A percentile compares a stretch with the other conserved stretches of the same genome.
These are phyloP conservation scores for Cyberlindnera subsufficiens DNA, from an alignment of 805 yeast species.

Conservation along the genomic window DNA sequence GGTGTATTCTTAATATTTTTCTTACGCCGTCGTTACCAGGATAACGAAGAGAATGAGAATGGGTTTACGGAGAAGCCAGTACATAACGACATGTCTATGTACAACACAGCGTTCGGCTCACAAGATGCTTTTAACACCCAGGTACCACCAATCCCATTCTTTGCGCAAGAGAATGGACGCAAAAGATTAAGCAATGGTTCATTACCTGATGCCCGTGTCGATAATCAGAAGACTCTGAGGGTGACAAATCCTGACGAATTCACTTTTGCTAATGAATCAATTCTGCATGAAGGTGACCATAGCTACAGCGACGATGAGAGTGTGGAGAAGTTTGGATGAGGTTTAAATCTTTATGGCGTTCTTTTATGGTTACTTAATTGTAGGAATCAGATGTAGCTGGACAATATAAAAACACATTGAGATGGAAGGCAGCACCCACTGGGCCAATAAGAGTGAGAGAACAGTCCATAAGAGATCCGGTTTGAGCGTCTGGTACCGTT, in stretches of 20 bases:
- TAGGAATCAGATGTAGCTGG: too few relatives aligned
- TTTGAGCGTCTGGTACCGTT: too few relatives aligned
- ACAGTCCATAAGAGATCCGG: too few relatives aligned
- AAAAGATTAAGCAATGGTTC: constrained; percentile 50
- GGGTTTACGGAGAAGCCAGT: constrained; percentile 9
- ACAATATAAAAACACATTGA: too few relatives aligned
- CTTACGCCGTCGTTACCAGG: constrained; percentile 11
- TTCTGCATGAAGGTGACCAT: constrained; percentile 8
- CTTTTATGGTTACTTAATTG: too few relatives aligned
- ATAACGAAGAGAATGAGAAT: constrained; percentile 11
- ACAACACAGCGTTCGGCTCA: constrained; percentile 6
- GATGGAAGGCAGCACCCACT: too few relatives aligned
- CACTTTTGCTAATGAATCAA: constrained; percentile 12
- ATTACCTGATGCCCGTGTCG: constrained; percentile 42
- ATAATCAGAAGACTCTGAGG: constrained; percentile 36
- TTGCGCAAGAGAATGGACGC: constrained; percentile 32
- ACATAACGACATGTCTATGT: constrained; percentile 8
- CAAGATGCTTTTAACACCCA: constrained; percentile 8
- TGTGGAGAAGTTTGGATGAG: constrained; percentile 3
- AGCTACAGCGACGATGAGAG: constrained; percentile 12
- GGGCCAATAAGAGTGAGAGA: too few relatives aligned
- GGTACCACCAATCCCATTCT: constrained; percentile 13
- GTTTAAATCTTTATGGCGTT: too few relatives aligned
- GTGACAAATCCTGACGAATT: constrained; percentile 41
- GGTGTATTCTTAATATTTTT: constrained; percentile 14